A percentile compares a stretch with the other conserved stretches of the same genome.
Evolutionary conservation across 768 basidiomycete genomes (phyloP).

Genomic region (Gyrodon lividus): DNA sequence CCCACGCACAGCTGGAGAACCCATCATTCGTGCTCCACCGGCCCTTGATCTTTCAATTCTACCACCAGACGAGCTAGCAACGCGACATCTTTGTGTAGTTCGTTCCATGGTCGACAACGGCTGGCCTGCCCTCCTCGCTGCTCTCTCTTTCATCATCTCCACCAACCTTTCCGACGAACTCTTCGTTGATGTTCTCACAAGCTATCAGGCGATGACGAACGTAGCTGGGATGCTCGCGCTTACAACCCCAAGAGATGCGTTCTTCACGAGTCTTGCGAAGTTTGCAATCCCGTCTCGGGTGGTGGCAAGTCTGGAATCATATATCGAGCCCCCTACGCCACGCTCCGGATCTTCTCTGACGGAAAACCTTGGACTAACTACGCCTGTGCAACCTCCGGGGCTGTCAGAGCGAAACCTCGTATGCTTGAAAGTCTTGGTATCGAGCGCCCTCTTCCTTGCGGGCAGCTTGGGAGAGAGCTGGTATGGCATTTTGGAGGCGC

Average conservation of each 20-base stretch:
- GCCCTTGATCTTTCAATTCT: slow-evolving; percentile 63
- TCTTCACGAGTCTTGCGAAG: slow-evolving; percentile 87
- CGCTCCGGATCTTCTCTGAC: slow-evolving; percentile 57
- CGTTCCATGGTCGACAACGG: slow-evolving; percentile 79
- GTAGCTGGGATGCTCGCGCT: slow-evolving; percentile 89
- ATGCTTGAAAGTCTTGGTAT: slow-evolving; percentile 81
- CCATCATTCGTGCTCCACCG: slow-evolving; percentile 67
- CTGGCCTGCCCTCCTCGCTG: slow-evolving; percentile 92
- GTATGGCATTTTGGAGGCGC: slow-evolving; percentile 85
- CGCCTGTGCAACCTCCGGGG: slow-evolving; percentile 58
- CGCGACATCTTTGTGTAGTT: slow-evolving; percentile 60
- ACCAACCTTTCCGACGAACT: slow-evolving; percentile 92
- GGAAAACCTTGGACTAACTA: slow-evolving; percentile 65
- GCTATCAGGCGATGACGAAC: slow-evolving; percentile 81
- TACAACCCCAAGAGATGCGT: slow-evolving; percentile 86
- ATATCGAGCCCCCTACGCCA: slow-evolving; percentile 54
- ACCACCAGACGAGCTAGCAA: slow-evolving; percentile 50
- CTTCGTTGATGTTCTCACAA: slow-evolving; percentile 81
- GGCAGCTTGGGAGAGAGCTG: slow-evolving; percentile 88
- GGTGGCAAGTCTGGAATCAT: slow-evolving; percentile 76
- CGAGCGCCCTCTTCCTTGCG: slow-evolving; percentile 76
- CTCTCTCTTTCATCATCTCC: slow-evolving; percentile 83
- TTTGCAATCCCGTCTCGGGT: slow-evolving; percentile 89
- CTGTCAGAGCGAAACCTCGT: slow-evolving; percentile 89
- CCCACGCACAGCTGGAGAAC: slow-evolving; percentile 59